Conservation (phyloP, 2,329 filamentous ascomycete genomes). For the Biscogniauxia marginata region DNA sequence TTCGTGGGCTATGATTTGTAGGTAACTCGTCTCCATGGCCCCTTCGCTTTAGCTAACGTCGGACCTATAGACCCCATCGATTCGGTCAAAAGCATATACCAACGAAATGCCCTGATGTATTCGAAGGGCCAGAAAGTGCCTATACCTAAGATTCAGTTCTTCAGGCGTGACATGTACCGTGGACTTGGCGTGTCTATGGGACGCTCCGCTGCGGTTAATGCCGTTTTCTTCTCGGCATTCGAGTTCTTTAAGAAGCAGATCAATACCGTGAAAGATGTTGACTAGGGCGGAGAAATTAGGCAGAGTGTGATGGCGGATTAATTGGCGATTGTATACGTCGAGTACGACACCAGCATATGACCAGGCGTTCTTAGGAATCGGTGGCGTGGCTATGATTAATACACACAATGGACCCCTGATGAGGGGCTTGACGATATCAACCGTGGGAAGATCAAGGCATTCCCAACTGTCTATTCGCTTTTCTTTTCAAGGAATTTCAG, state of each 20-base stretch:
- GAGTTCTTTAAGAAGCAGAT: conserved; percentile 76
- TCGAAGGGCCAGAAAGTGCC: conserved; percentile 63
- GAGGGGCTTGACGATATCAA: conserved; percentile 4
- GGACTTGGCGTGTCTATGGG: conserved; percentile 81
- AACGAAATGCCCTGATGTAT: conserved; percentile 74
- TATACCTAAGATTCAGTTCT: conserved; percentile 74
- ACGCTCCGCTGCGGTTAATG: conserved; percentile 79
- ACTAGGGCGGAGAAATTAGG: conserved; percentile 10
- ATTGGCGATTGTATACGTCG: conserved; percentile 19
- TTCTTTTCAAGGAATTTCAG: conserved; percentile 6
- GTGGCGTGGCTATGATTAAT: conserved; percentile 5
- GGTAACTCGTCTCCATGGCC: conserved; percentile 32
- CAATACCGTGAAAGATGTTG: conserved; percentile 49
- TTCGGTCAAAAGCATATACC: conserved; percentile 82
- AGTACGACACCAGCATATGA: conserved; percentile 20
- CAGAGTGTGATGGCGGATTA: conserved; percentile 4
- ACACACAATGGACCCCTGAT: conserved; percentile 6
- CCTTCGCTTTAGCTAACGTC: conserved; percentile 5
- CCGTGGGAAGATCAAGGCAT: not conserved
- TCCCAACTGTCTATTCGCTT: conserved; percentile 5
- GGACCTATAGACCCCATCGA: conserved; percentile 63
- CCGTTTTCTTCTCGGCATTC: conserved; percentile 87
- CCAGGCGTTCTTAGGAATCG: conserved; percentile 17
- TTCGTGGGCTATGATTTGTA: conserved; percentile 76
- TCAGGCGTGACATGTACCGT: conserved; percentile 76